Base-by-base conservation (phyloP, 805 yeast genomes). In the Monosporozyma yasuniensis region DNA sequence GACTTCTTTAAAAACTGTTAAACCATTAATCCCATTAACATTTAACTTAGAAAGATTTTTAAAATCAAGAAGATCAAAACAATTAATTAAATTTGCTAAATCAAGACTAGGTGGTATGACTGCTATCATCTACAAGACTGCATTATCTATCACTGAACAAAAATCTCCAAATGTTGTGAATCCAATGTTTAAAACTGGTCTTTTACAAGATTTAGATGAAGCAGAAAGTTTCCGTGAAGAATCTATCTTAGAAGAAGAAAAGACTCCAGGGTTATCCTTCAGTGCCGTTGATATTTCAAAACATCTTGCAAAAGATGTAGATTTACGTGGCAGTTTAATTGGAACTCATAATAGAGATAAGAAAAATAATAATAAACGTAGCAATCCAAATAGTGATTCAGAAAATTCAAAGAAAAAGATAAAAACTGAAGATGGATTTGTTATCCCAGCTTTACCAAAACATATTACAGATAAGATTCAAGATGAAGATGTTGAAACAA, bases 91-190 rank as follows among this genome's bases (percentile, higher is more conserved):
- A 32, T 73, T 84, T 46, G 84, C 83, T 12, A 72, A 74, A 28
- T 82, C 84, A 44, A 74, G 87, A 48, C 66, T 89, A 30, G 98
- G 98, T 2, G 67, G 74, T 6, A 65, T 84, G 2, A 73, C 95
- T 0, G 74, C 93, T 0, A 66, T 72, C 42, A 74, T 93, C 10
- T 91, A 86, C 61, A 72, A 72, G 44, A 64, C 73, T 10, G 79
- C 82, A 3, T 73, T 93, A 50, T 56, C 66, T 16, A 61, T 75
- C 38, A 71, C 85, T 18, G 96, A 88, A 63, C 73, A 70, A 54
- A 70, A 69, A 46, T 76, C 83, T 4, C 77, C 79, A 7, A 65
- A 65, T n/a, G 51, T 61, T 10, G 54, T 53, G 4, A 61, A 75
- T 50, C 75, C 74, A 8, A 65, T 77, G 37, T 59, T 67, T 12